Percentiles rank a stretch among this genome's conserved stretches.
These are phyloP conservation scores for Pecoramyces ruminantium DNA, from an alignment of 192 early-diverging fungal species.

Conservation along the genomic window DNA sequence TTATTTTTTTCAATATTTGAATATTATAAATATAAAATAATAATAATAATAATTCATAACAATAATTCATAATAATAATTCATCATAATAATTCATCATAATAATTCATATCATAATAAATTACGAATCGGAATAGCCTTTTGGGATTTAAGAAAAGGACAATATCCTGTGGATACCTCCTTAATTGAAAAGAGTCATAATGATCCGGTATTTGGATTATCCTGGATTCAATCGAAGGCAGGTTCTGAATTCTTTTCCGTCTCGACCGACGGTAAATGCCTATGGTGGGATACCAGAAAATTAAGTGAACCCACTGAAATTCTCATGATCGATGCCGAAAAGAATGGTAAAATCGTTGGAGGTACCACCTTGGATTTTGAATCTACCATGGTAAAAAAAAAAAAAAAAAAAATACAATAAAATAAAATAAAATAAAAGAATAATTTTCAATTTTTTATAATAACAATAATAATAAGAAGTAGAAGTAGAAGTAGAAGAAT, in stretches of 20 bases:
- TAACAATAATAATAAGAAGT: too few relatives aligned
- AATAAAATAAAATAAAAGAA: not conserved
- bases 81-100: too few relatives aligned
- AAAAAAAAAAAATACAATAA: not conserved
- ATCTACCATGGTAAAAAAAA: slow-evolving; percentile 31
- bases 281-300: slow-evolving; percentile 50
- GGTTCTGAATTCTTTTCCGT: slow-evolving; percentile 40
- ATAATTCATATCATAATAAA: too few relatives aligned
- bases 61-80: too few relatives aligned
- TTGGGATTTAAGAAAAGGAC: slow-evolving; percentile 41
- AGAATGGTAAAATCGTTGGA: slow-evolving; percentile 38
- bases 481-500: too few relatives aligned
- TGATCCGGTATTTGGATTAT: slow-evolving; percentile 35
- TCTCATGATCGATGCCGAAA: slow-evolving; percentile 36
- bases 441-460: not conserved
- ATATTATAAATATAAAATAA: too few relatives aligned
- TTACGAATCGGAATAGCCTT: too few relatives aligned
- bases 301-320: slow-evolving; percentile 36
- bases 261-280: slow-evolving; percentile 38
- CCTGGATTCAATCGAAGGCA: slow-evolving; percentile 41
- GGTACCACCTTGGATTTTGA: slow-evolving; percentile 45
- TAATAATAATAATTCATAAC: too few relatives aligned
- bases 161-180: slow-evolving; percentile 35
- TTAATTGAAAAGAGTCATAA: slow-evolving; percentile 34
- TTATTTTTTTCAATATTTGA: slow-evolving; percentile 4